Percentiles rank a stretch among this genome's conserved stretches.
phyloP scores from a whole-genome alignment of 495 filamentous ascomycete genomes.

The Melanomma pulvis-pyrius region DNA sequence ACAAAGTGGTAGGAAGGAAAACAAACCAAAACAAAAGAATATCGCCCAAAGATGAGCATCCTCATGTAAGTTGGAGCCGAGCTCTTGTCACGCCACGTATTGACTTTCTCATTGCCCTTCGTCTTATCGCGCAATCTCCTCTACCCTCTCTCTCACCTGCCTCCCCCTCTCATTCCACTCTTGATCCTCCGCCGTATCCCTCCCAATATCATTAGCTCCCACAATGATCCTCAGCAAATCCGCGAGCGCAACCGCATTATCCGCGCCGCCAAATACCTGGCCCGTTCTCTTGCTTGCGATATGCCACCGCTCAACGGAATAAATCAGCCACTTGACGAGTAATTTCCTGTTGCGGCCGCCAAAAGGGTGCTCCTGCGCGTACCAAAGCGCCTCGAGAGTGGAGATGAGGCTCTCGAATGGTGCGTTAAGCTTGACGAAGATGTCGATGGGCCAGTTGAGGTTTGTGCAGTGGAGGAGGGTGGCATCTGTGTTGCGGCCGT shows the following conservation, averaged over 20 bases:
- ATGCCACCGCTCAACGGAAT: slow-evolving; percentile 66
- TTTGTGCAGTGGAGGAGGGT: slow-evolving; percentile 48
- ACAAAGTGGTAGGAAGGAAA: neutral
- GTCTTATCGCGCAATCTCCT: slow-evolving; percentile 12
- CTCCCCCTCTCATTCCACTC: slow-evolving; percentile 29
- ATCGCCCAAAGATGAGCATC: neutral
- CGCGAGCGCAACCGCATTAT: slow-evolving; percentile 40
- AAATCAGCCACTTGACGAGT: slow-evolving; percentile 64
- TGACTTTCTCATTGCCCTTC: neutral
- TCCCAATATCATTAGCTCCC: slow-evolving; percentile 18
- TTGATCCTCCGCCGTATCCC: slow-evolving; percentile 9
- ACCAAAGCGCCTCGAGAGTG: slow-evolving; percentile 81
- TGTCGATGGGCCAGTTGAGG: slow-evolving; percentile 77
- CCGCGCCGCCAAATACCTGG: slow-evolving; percentile 48
- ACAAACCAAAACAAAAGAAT: too few relatives aligned
- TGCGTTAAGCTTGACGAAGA: slow-evolving; percentile 76
- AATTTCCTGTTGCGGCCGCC: slow-evolving; percentile 62
- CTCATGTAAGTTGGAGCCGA: too few relatives aligned
- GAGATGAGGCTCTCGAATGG: slow-evolving; percentile 72
- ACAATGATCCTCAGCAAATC: slow-evolving; percentile 37
- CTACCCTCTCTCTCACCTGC: slow-evolving; percentile 27
- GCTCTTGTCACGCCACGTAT: too few relatives aligned
- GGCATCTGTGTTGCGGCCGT: slow-evolving; percentile 50
- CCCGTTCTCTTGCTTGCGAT: slow-evolving; percentile 58
- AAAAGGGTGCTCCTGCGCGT: slow-evolving; percentile 83